Evolutionary conservation across 2,329 filamentous ascomycete genomes (phyloP).

Genomic region (Monosporascus sp.): DNA sequence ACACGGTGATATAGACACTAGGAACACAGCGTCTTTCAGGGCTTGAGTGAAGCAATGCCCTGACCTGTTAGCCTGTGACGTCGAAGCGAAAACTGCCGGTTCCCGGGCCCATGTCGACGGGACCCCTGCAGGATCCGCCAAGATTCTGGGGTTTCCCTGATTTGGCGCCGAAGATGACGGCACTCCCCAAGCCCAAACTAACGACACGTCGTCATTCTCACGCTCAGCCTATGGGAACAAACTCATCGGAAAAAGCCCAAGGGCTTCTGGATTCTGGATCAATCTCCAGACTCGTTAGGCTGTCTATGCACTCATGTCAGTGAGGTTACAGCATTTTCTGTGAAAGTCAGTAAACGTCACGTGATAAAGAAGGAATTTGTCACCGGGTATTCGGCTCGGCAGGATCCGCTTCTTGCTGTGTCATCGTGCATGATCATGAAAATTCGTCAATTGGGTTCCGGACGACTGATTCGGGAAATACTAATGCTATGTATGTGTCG

Average conservation of each 20-base stretch:
- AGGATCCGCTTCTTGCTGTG: background rate
- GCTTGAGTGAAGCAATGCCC: background rate
- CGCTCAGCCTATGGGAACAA: background rate
- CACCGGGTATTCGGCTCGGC: background rate
- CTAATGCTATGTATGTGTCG: too few species aligned
- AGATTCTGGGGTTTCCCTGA: conserved; percentile 3
- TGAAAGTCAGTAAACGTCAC: background rate
- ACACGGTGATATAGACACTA: background rate
- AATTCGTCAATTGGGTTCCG: too few species aligned
- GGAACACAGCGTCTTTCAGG: background rate
- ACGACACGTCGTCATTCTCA: conserved; percentile 18
- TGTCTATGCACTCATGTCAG: too few species aligned
- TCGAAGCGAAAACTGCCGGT: background rate
- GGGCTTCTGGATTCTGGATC: too few species aligned
- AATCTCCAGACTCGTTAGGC: too few species aligned
- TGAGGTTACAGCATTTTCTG: background rate
- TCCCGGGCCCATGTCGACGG: too few species aligned
- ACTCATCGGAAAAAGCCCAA: too few species aligned
- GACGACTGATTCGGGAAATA: too few species aligned
- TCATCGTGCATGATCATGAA: background rate
- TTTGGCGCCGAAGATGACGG: conserved; percentile 12
- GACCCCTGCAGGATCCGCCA: too few species aligned
- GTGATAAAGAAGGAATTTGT: background rate
- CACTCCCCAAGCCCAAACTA: conserved; percentile 10
- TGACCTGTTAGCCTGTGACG: background rate